phyloP scores from a whole-genome alignment of 192 early-diverging fungal species.

The Linnemannia elongata region DNA sequence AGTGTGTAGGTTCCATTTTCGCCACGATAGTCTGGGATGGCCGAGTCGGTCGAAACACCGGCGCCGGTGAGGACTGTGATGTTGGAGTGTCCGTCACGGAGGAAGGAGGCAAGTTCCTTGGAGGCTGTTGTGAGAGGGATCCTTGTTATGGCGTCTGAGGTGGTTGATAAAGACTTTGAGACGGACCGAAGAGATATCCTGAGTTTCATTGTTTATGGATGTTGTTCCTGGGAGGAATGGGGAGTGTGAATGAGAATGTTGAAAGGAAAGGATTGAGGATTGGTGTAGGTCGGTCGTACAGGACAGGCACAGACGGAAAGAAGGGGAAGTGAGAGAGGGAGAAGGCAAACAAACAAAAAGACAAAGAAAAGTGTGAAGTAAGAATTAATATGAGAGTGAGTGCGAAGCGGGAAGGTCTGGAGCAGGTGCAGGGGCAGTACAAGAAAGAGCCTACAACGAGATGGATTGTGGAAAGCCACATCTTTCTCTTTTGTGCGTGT shows the following conservation, averaged over 20 bases:
- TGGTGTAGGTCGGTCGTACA: background rate
- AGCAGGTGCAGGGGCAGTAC: background rate
- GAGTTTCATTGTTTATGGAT: conserved; percentile 28
- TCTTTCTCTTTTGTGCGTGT: conserved; percentile 7
- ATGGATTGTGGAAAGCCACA: background rate
- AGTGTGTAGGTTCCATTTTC: conserved; percentile 73
- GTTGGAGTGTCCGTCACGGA: conserved; percentile 40
- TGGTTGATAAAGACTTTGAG: conserved; percentile 33
- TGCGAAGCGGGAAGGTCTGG: background rate
- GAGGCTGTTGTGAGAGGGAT: conserved; percentile 20
- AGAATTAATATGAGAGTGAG: background rate
- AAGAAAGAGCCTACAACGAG: background rate
- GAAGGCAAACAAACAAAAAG: too few species aligned
- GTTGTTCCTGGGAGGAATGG: conserved; percentile 3
- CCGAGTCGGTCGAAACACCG: conserved; percentile 73
- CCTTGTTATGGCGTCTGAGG: background rate
- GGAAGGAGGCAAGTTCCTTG: conserved; percentile 50
- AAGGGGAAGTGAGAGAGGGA: too few species aligned
- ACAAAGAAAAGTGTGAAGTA: too few species aligned
- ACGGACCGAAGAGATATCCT: conserved; percentile 36
- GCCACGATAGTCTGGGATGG: conserved; percentile 91
- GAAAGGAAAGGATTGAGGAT: background rate
- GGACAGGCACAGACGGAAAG: background rate
- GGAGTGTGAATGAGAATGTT: background rate
- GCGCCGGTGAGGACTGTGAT: conserved; percentile 68